These are phyloP conservation scores for Gamarada debralockiae DNA, from an alignment of 495 filamentous ascomycete species.

Conservation along the genomic window DNA sequence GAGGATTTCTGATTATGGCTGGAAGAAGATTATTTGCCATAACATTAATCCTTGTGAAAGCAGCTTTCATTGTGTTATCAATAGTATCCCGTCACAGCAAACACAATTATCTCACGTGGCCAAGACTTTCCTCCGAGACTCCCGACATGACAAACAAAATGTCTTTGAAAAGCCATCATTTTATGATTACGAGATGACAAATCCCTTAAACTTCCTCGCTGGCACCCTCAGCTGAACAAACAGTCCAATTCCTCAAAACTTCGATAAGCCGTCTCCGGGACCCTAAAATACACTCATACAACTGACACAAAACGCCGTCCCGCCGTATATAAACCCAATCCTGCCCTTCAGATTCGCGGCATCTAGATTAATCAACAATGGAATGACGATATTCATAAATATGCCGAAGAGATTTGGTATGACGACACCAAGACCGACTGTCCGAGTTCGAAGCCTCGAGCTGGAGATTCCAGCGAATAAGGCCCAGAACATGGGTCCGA, in stretches of 20 bases:
- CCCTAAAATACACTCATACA: constrained; percentile 66
- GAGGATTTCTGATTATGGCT: too few species aligned
- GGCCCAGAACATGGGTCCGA: constrained; percentile 7
- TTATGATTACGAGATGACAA: too few species aligned
- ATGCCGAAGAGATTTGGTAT: constrained; percentile 54
- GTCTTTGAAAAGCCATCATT: too few species aligned
- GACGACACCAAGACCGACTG: constrained; percentile 58
- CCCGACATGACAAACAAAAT: too few species aligned
- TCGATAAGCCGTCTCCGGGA: constrained; percentile 65
- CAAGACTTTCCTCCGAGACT: too few species aligned
- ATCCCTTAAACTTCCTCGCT: constrained; percentile 56
- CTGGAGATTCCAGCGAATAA: constrained; percentile 8
- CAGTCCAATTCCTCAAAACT: constrained; percentile 69
- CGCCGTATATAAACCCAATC: constrained; percentile 64
- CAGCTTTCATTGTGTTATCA: too few species aligned
- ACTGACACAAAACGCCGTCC: constrained; percentile 31
- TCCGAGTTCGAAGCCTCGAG: constrained; percentile 54
- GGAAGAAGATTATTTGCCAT: too few species aligned
- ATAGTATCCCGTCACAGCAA: too few species aligned
- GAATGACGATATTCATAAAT: constrained; percentile 57
- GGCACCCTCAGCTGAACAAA: constrained; percentile 60
- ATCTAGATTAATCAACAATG: constrained; percentile 63
- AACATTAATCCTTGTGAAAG: too few species aligned
- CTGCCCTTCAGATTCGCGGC: constrained; percentile 61
- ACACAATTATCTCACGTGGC: too few species aligned